These are phyloP conservation scores for Penicillium occitanis DNA, from an alignment of 2,329 filamentous ascomycete species.

Conservation along the genomic window DNA sequence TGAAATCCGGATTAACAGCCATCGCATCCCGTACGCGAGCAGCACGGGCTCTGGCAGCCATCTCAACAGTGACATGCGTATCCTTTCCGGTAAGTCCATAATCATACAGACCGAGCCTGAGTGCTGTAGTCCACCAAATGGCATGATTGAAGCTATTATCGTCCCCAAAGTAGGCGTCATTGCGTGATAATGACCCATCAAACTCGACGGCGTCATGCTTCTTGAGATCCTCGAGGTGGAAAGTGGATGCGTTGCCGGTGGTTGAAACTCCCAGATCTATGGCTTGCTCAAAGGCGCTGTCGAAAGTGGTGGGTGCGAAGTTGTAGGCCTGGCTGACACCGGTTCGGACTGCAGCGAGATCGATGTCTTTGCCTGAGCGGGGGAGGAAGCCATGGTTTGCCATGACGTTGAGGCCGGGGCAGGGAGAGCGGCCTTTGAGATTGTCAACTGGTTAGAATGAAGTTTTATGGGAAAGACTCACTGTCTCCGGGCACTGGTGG, in stretches of 20 bases:
- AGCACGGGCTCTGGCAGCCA: conserved; percentile 17
- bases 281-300: conserved; percentile 12
- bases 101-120: conserved; percentile 11
- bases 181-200: conserved; percentile 36
- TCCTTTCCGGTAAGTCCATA: not conserved
- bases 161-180: conserved; percentile 37
- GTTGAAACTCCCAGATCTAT: conserved; percentile 12
- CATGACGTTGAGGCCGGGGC: conserved; percentile 35
- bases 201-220: conserved; percentile 40
- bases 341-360: conserved; percentile 6
- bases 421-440: conserved; percentile 25
- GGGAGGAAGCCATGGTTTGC: conserved; percentile 35
- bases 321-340: conserved; percentile 15
- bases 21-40: conserved; percentile 14
- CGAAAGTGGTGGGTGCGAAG: conserved; percentile 11
- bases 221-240: conserved; percentile 27
- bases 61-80: conserved; percentile 14
- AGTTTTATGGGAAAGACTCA: not conserved
- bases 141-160: conserved; percentile 17
- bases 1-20: conserved; percentile 14
- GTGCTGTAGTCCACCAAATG: conserved; percentile 11
- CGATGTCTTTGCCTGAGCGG: conserved; percentile 30
- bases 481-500: conserved; percentile 15
- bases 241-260: conserved; percentile 22
- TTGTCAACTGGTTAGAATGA: not conserved